Conservation (phyloP, 495 filamentous ascomycete genomes). For the Jackrogersella minutella region DNA sequence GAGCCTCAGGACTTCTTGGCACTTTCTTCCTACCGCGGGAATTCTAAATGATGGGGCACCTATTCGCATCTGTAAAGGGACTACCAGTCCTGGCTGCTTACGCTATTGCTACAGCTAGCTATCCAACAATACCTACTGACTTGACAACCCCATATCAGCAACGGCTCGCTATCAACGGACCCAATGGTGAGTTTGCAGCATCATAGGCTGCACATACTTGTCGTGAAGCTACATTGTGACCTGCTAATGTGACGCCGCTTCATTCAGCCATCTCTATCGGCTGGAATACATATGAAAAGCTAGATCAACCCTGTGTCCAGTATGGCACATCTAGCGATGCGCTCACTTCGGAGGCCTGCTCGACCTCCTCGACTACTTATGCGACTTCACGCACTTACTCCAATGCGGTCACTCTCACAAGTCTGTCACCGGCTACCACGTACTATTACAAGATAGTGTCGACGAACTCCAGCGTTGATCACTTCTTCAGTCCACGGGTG, state of each 20-base stretch:
- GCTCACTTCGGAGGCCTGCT: conserved; percentile 47
- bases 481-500: conserved; percentile 63
- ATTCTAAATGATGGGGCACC: conserved; percentile 21
- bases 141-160: conserved; percentile 66
- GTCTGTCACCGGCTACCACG: conserved; percentile 49
- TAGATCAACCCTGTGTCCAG: conserved; percentile 52
- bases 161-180: conserved; percentile 63
- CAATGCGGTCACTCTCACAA: conserved; percentile 50
- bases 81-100: conserved; percentile 54
- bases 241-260: conserved; percentile 3
- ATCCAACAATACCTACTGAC: conserved; percentile 61
- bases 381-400: conserved; percentile 50
- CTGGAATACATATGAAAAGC: conserved; percentile 57
- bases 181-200: conserved; percentile 53
- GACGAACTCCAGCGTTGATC: conserved; percentile 61
- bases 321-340: conserved; percentile 49
- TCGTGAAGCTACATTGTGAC: neutral
- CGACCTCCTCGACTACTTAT: conserved; percentile 50
- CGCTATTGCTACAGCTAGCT: conserved; percentile 54
- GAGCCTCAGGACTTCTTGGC: conserved; percentile 13
- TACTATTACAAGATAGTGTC: conserved; percentile 64
- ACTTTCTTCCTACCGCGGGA: neutral
- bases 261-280: conserved; percentile 61
- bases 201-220: neutral
- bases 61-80: conserved; percentile 34